Conservation (phyloP, 106 monocot genomes). For the Dendrobium catenatum region DNA sequence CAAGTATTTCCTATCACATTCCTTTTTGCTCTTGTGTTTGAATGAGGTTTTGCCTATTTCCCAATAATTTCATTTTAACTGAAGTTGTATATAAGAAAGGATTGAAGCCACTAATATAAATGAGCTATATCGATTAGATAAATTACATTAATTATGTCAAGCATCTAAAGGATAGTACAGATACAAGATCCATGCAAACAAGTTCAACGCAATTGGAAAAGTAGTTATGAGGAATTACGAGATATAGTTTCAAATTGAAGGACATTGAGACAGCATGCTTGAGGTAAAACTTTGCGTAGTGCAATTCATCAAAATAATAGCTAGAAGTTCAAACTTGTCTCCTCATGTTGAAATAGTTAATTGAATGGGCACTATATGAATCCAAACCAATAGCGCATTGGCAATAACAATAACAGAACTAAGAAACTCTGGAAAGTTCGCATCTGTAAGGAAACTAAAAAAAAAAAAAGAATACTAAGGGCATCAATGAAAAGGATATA, state of each 20-base stretch:
- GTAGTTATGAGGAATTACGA: neutral
- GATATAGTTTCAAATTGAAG: neutral
- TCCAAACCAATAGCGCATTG: neutral
- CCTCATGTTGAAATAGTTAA: neutral
- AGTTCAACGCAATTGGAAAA: neutral
- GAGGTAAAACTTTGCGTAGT: neutral
- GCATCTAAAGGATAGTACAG: neutral
- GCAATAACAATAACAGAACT: neutral
- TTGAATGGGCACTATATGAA: neutral
- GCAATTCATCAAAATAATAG: neutral
- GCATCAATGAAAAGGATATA: conserved; percentile 63
- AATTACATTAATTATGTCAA: neutral
- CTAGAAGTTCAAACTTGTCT: neutral
- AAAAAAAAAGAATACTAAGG: neutral
- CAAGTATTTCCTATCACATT: no score
- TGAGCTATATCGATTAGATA: neutral
- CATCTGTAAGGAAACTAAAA: neutral
- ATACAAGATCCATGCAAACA: neutral
- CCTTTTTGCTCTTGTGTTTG: no score
- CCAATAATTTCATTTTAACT: neutral
- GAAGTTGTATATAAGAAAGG: neutral
- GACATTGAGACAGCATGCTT: neutral
- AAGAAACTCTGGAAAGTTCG: neutral
- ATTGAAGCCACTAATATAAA: neutral
- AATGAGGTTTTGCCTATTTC: no score